These are phyloP conservation scores for Adansonia rubrostipa DNA, from an alignment of 441 rosid species.

Conservation along the genomic window DNA sequence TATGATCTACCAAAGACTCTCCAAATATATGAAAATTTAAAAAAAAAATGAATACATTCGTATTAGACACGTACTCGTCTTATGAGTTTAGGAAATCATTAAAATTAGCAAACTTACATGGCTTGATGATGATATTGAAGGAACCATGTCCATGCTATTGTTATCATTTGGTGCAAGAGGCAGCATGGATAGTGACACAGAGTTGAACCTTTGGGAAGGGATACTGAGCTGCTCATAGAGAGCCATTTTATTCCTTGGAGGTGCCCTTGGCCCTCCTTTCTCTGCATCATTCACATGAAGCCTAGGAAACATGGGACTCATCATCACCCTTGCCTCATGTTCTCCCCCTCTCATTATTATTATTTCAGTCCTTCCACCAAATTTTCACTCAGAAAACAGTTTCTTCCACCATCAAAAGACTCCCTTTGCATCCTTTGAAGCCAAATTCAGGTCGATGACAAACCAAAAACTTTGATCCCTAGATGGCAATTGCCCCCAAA, in stretches of 20 bases:
- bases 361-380: conserved; percentile 24
- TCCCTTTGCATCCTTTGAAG: conserved; percentile 27
- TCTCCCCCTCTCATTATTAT: conserved; percentile 52
- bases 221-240: conserved; percentile 66
- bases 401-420: too few species aligned
- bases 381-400: conserved; percentile 23
- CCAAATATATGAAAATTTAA: too few species aligned
- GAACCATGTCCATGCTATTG: conserved; percentile 31
- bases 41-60: too few species aligned
- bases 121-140: conserved; percentile 36
- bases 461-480: too few species aligned
- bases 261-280: conserved; percentile 73
- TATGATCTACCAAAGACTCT: too few species aligned
- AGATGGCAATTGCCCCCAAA: too few species aligned
- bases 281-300: conserved; percentile 82
- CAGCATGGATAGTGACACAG: conserved; percentile 48
- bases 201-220: conserved; percentile 60
- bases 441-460: too few species aligned
- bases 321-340: conserved; percentile 53
- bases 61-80: too few species aligned
- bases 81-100: too few species aligned
- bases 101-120: conserved; percentile 45
- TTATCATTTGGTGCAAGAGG: conserved; percentile 41
- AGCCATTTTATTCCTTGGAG: conserved; percentile 86
- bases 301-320: conserved; percentile 82